Evolutionary conservation across 495 filamentous ascomycete species (phyloP).

Genomic region (Glonium stellatum): DNA sequence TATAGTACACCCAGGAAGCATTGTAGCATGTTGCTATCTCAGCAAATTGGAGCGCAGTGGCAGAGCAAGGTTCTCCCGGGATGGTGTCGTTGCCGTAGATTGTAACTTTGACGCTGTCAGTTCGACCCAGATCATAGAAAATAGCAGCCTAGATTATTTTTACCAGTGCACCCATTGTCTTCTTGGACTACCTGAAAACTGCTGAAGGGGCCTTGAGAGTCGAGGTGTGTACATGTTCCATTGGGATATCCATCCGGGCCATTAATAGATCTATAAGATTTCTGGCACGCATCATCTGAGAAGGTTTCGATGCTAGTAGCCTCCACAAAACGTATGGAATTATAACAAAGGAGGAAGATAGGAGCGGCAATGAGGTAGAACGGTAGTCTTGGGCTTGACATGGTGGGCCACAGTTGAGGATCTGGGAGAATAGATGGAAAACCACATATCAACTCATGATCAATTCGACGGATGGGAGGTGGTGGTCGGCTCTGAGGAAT

Average conservation of each 20-base stretch:
- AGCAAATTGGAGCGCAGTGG: not conserved
- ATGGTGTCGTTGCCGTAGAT: constrained; percentile 13
- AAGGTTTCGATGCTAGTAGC: constrained; percentile 8
- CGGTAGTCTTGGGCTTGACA: not conserved
- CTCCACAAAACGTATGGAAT: constrained; percentile 1
- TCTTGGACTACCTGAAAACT: constrained; percentile 11
- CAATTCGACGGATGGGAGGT: not conserved
- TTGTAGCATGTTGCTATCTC: constrained; percentile 20
- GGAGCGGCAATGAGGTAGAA: not conserved
- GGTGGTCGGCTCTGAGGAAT: not conserved
- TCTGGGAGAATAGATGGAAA: not conserved
- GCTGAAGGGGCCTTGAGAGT: not conserved
- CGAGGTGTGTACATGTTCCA: constrained; percentile 12
- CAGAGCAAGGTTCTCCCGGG: constrained; percentile 4
- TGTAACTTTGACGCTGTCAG: constrained; percentile 15
- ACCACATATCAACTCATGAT: not conserved
- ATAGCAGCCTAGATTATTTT: not conserved
- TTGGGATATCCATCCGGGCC: constrained; percentile 21
- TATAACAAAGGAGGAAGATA: not conserved
- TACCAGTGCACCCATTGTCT: constrained; percentile 16
- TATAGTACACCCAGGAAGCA: constrained; percentile 23
- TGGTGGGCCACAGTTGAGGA: not conserved
- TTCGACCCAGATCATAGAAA: not conserved
- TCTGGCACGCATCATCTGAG: constrained; percentile 9
- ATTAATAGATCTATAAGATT: constrained; percentile 9